phyloP scores from a whole-genome alignment of 2,329 filamentous ascomycete genomes.

The Fusarium succisae region DNA sequence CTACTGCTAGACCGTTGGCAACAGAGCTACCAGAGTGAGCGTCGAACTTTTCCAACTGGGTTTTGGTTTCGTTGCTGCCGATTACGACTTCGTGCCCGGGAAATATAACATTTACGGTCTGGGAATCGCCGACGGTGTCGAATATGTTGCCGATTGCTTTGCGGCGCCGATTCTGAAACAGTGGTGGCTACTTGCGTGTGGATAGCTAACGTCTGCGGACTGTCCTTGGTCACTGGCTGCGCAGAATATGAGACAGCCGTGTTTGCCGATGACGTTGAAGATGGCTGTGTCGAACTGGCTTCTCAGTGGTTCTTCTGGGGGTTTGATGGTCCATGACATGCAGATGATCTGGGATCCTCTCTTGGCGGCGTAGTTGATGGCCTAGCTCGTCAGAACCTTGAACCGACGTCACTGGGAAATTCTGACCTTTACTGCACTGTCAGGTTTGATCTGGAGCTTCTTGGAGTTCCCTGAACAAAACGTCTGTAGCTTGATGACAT shows the following conservation, averaged over 20 bases:
- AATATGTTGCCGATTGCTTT: constrained; percentile 3
- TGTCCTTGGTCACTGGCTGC: background rate
- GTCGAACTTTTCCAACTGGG: background rate
- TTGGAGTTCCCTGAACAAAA: background rate
- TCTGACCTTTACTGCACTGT: background rate
- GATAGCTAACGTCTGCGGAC: constrained; percentile 6
- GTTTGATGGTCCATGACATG: background rate
- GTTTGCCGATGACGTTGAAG: background rate
- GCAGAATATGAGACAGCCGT: background rate
- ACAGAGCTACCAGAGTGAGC: constrained; percentile 9
- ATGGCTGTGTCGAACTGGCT: background rate
- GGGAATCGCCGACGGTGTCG: background rate
- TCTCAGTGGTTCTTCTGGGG: background rate
- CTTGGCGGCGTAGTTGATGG: background rate
- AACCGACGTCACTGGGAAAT: fast-evolving
- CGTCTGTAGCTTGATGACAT: background rate
- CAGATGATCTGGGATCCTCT: background rate
- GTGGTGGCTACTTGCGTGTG: background rate
- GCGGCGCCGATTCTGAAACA: constrained; percentile 23
- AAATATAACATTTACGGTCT: background rate
- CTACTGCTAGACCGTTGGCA: background rate
- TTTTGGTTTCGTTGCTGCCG: background rate
- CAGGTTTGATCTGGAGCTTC: background rate
- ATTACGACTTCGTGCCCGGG: background rate
- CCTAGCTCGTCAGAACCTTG: background rate